Percentiles rank a stretch among this genome's conserved stretches.
Conservation (phyloP, 129 eudicot species). For the Tagetes patula region DNA sequence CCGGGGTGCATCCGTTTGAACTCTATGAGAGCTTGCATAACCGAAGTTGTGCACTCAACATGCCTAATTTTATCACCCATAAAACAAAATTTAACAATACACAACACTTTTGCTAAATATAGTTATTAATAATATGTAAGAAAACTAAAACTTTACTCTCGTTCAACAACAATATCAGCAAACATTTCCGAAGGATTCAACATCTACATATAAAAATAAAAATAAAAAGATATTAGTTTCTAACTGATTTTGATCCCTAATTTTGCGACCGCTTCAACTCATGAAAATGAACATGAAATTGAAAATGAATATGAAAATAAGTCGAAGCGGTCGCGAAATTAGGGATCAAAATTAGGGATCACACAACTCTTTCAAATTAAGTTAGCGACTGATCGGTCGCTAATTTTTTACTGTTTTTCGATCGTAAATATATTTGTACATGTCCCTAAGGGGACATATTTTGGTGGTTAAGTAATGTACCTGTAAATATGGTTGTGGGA, state of each 20-base stretch:
- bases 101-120: neutral
- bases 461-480: conserved; percentile 14
- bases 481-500: conserved; percentile 58
- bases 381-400: neutral
- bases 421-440: neutral
- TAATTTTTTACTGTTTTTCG: neutral
- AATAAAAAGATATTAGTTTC: neutral
- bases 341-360: neutral
- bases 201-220: conserved; percentile 22
- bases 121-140: neutral
- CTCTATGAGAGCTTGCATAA: conserved; percentile 53
- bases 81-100: neutral
- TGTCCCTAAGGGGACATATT: neutral
- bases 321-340: neutral
- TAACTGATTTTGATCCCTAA: neutral
- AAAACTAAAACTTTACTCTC: conserved; percentile 38
- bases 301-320: too few species aligned
- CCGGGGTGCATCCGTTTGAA: conserved; percentile 53
- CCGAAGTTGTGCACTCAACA: conserved; percentile 52
- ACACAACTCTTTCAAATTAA: too few species aligned
- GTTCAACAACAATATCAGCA: conserved; percentile 59
- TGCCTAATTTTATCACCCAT: conserved; percentile 38
- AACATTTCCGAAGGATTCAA: conserved; percentile 68
- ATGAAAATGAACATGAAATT: too few species aligned
- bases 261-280: neutral